phyloP scores from a whole-genome alignment of 225 moss, liverwort and hornwort species.

The Ulota crispa region DNA sequence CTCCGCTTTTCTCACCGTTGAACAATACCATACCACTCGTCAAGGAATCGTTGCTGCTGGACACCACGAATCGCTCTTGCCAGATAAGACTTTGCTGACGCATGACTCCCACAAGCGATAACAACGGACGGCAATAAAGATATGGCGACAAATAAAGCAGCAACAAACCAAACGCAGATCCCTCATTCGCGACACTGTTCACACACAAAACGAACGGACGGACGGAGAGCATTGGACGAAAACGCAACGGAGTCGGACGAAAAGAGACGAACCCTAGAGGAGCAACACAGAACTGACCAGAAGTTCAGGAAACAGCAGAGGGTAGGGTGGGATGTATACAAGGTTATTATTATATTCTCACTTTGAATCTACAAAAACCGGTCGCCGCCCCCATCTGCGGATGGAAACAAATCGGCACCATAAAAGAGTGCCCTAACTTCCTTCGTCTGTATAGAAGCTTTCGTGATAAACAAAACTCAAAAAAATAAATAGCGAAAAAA shows the following conservation, averaged over 20 bases:
- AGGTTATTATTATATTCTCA: slow-evolving; percentile 48
- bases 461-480: slow-evolving; percentile 1
- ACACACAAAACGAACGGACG: too few species aligned
- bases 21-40: too few species aligned
- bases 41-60: background rate
- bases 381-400: slow-evolving; percentile 58
- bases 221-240: too few species aligned
- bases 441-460: slow-evolving; percentile 50
- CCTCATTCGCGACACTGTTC: too few species aligned
- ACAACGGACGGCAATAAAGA: background rate
- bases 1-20: too few species aligned
- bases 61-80: background rate
- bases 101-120: background rate
- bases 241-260: too few species aligned
- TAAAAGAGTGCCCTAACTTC: slow-evolving; percentile 43
- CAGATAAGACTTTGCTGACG: slow-evolving; percentile 30
- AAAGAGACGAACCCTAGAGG: too few species aligned
- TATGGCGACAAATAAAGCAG: background rate
- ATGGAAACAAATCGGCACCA: slow-evolving; percentile 66
- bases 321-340: slow-evolving; percentile 42
- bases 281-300: too few species aligned
- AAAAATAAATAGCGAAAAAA: too few species aligned
- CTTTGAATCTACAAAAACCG: slow-evolving; percentile 67
- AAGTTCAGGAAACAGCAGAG: too few species aligned
- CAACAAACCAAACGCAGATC: too few species aligned